These are phyloP conservation scores for Colletotrichum caudatum DNA, from an alignment of 2,329 filamentous ascomycete species.

Conservation along the genomic window DNA sequence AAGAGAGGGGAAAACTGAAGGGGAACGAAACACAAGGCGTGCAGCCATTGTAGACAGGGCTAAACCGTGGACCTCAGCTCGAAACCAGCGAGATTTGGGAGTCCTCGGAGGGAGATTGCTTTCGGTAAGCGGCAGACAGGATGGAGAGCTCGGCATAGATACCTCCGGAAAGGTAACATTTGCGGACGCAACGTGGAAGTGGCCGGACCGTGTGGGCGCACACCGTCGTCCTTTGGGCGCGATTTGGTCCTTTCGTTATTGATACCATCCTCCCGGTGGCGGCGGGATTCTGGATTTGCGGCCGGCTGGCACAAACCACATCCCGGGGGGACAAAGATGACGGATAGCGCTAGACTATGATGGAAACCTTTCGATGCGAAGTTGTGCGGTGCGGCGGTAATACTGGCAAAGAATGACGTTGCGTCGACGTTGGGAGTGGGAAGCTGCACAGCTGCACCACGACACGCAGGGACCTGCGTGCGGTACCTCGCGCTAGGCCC, in stretches of 20 bases:
- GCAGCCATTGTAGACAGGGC: not conserved
- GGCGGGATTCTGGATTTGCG: not conserved
- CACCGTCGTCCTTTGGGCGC: not conserved
- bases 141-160: not conserved
- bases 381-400: conserved; percentile 8
- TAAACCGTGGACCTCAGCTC: conserved; percentile 4
- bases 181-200: not conserved
- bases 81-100: not conserved
- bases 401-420: conserved; percentile 8
- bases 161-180: not conserved
- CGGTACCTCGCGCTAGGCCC: conserved; percentile 24
- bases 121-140: not conserved
- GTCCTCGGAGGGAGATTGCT: not conserved
- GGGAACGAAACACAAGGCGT: not conserved
- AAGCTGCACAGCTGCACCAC: conserved; percentile 10
- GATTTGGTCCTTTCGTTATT: not conserved
- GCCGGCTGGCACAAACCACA: not conserved
- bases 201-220: not conserved
- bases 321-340: not conserved
- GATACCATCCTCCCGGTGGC: not conserved
- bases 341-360: conserved; percentile 7
- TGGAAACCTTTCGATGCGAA: conserved; percentile 8
- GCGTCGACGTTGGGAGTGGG: not conserved
- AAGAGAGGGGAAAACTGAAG: too few species aligned
- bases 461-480: conserved; percentile 30